Evolutionary conservation across 805 yeast genomes (phyloP).

Genomic region (Saturnispora mendoncae): DNA sequence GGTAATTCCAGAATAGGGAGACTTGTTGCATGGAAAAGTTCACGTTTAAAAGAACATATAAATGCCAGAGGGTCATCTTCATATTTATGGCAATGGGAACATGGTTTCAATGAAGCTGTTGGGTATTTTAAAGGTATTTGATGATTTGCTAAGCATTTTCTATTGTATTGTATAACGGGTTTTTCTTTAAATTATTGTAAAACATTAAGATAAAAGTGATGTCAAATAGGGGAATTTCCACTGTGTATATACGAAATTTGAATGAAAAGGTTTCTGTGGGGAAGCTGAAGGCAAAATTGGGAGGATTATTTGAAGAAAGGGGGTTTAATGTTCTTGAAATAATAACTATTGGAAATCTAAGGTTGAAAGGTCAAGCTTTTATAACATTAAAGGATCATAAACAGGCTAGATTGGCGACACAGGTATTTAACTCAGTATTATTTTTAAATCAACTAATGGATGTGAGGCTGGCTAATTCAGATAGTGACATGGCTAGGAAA

Average conservation of each 20-base stretch:
- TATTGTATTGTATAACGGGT: too few species aligned
- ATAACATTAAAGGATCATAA: conserved; percentile 41
- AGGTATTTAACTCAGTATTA: conserved; percentile 32
- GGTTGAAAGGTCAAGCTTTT: conserved; percentile 77
- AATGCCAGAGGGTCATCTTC: conserved; percentile 44
- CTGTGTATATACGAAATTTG: conserved; percentile 54
- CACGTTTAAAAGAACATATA: conserved; percentile 57
- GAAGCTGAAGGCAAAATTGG: conserved; percentile 38
- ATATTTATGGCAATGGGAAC: conserved; percentile 82
- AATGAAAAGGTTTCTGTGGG: conserved; percentile 58
- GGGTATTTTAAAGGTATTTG: conserved; percentile 28
- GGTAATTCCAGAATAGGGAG: conserved; percentile 72
- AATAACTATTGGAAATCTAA: conserved; percentile 50
- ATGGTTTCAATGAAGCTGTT: conserved; percentile 66
- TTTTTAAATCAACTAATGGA: conserved; percentile 42
- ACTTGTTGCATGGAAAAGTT: conserved; percentile 52
- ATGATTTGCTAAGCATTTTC: not conserved
- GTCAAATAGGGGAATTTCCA: not conserved
- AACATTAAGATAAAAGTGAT: not conserved
- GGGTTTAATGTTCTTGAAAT: conserved; percentile 36
- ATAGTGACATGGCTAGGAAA: conserved; percentile 33
- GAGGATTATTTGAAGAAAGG: conserved; percentile 39
- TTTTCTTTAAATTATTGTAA: not conserved
- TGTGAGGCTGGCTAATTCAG: conserved; percentile 34
- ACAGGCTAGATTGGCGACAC: conserved; percentile 39